phyloP scores from a whole-genome alignment of 257 asterid species.

The Ilex aquifolium region DNA sequence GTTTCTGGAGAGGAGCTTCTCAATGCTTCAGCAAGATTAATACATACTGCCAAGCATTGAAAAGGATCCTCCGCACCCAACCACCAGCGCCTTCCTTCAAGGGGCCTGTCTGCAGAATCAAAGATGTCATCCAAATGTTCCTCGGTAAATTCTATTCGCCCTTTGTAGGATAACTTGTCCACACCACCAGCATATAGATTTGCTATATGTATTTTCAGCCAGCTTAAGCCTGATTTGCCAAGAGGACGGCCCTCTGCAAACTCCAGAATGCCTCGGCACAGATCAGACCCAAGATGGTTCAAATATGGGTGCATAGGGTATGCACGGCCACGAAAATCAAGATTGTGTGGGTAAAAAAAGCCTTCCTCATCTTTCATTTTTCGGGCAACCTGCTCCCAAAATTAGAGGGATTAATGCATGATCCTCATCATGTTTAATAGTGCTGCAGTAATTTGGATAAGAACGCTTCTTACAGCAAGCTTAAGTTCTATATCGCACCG shows the following conservation, averaged over 20 bases:
- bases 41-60: constrained; percentile 92
- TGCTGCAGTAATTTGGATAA: background rate
- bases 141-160: constrained; percentile 70
- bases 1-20: constrained; percentile 79
- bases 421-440: constrained; percentile 5
- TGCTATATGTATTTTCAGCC: constrained; percentile 90
- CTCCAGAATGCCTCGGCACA: constrained; percentile 90
- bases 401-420: constrained; percentile 12
- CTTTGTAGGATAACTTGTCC: constrained; percentile 82
- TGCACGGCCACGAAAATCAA: constrained; percentile 98
- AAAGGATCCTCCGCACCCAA: constrained; percentile 93
- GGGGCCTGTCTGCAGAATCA: constrained; percentile 96
- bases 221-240: constrained; percentile 75
- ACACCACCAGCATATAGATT: constrained; percentile 88
- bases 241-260: constrained; percentile 97
- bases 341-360: constrained; percentile 90
- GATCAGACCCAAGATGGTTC: constrained; percentile 96
- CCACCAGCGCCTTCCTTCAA: constrained; percentile 98
- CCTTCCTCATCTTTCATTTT: constrained; percentile 98
- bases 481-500: constrained; percentile 94
- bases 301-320: constrained; percentile 99
- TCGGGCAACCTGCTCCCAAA: constrained; percentile 79
- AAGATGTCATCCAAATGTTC: constrained; percentile 77
- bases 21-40: constrained; percentile 76
- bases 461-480: constrained; percentile 71